A percentile compares a stretch with the other conserved stretches of the same genome.
These are phyloP conservation scores for Coniochaeta sp. DNA, from an alignment of 2,329 filamentous ascomycete species.

Conservation along the genomic window DNA sequence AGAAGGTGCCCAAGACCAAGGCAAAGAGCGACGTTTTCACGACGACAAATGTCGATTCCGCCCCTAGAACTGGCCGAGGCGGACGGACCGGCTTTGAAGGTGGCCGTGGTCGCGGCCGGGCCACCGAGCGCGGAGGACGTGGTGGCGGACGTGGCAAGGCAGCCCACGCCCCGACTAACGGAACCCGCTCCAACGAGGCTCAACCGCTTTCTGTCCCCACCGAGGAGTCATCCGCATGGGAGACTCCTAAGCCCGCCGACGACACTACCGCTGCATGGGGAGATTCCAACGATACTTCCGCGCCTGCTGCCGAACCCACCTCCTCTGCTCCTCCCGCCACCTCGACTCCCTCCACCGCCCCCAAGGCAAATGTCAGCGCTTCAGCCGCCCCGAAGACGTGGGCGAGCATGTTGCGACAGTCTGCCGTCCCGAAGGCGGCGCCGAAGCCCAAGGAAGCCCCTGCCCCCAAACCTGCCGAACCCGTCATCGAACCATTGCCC, in stretches of 20 bases:
- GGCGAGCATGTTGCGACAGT: conserved; percentile 66
- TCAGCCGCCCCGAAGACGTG: conserved; percentile 51
- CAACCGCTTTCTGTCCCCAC: conserved; percentile 58
- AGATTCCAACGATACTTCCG: conserved; percentile 27
- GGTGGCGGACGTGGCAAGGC: conserved; percentile 57
- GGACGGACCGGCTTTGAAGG: conserved; percentile 55
- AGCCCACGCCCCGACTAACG: conserved; percentile 52
- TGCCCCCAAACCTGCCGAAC: conserved; percentile 36
- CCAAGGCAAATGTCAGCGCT: conserved; percentile 28
- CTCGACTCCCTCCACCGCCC: conserved; percentile 23
- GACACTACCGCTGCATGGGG: conserved; percentile 37
- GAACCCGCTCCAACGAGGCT: conserved; percentile 49
- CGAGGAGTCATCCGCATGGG: conserved; percentile 61
- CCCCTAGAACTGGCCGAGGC: conserved; percentile 45
- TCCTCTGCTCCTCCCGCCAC: conserved; percentile 16
- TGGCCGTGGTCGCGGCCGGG: conserved; percentile 54
- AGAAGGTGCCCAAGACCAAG: conserved; percentile 71
- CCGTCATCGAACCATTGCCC: conserved; percentile 34
- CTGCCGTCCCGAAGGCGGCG: conserved; percentile 48
- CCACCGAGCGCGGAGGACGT: conserved; percentile 54
- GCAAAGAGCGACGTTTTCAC: conserved; percentile 51
- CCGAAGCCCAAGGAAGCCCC: conserved; percentile 46
- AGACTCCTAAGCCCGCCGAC: conserved; percentile 27
- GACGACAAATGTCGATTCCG: conserved; percentile 42
- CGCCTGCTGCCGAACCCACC: conserved; percentile 22